A percentile compares a stretch with the other conserved stretches of the same genome.
phyloP scores from a whole-genome alignment of 306 rosid genomes.

The Delonix regia region DNA sequence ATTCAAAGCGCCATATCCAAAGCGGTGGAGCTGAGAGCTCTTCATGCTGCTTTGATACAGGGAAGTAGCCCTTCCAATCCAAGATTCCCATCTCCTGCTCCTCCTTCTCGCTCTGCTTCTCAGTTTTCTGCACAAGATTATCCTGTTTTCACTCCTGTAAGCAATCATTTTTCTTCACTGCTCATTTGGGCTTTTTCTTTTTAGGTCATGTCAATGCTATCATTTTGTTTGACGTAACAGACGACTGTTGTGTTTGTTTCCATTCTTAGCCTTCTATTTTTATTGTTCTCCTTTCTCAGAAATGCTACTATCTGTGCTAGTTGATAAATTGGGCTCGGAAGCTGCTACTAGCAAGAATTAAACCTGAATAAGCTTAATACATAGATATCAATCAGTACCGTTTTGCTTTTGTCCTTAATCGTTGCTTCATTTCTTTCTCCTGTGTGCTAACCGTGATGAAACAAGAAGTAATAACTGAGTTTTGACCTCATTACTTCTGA shows the following conservation, averaged over 20 bases:
- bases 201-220: neutral
- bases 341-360: neutral
- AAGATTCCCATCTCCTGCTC: slow-evolving; percentile 64
- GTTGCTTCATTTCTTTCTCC: neutral
- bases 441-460: neutral
- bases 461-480: neutral
- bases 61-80: slow-evolving; percentile 68
- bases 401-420: slow-evolving; percentile 15
- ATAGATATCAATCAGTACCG: slow-evolving; percentile 34
- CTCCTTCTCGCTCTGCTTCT: slow-evolving; percentile 65
- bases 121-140: slow-evolving; percentile 93
- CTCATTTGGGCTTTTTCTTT: slow-evolving; percentile 9
- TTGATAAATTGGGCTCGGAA: slow-evolving; percentile 1
- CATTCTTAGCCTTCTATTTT: neutral
- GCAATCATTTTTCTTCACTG: slow-evolving; percentile 20
- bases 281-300: neutral
- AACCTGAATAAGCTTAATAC: slow-evolving; percentile 7
- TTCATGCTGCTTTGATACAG: slow-evolving; percentile 82
- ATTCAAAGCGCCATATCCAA: slow-evolving; percentile 87
- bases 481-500: slow-evolving; percentile 19
- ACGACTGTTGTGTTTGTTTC: neutral
- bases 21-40: slow-evolving; percentile 93
- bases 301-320: slow-evolving; percentile 7
- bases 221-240: neutral
- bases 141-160: slow-evolving; percentile 97